Evolutionary conservation across 768 basidiomycete species (phyloP), one percentile per base, ranked within the genome.

Genomic region (Sarcomyxa edulis): DNA sequence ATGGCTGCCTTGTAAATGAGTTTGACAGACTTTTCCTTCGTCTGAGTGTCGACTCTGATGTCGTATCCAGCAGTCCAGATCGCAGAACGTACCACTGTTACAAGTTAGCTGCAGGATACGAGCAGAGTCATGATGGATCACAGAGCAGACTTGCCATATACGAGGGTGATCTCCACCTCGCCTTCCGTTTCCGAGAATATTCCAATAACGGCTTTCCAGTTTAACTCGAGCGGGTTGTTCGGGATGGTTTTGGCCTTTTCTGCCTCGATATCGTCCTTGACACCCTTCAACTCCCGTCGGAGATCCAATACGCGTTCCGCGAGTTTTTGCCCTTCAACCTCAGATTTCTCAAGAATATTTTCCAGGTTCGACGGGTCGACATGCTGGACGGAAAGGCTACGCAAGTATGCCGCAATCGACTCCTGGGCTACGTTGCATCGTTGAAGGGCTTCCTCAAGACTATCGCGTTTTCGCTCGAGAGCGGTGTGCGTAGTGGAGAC

Each of bases 61-160:
- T 54, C 53, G 20, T 54, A 54, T 15, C 47, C 38, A 2, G 53
- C 48, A 3, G 22, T 42, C 53, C 53, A 54, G 2, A 27, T 45
- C 10, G 51, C 51, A 3, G 19, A 26, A 7, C 35, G 36, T 2
- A 54, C 51, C 18, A 47, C 53, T 54, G 7, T 18, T 16, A 10
- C 29, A 27, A 28, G 14, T 15, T 21, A 21, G 18, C n/a, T n/a
- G n/a, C 4, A 9, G 1, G 2, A 36, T 3, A 37, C 7, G 12
- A 21, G 26, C 3, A 12, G n/a, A n/a, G n/a, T n/a, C n/a, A n/a
- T n/a, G n/a, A n/a, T n/a, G n/a, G n/a, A n/a, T n/a, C n/a, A 6
- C 7, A 24, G 40, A 14, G 15, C 32, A 6, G 4, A 39, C 47
- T 14, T 2, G 53, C 54, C 52, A 29, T 55, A 55, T 3, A 51